phyloP scores from a whole-genome alignment of 345 rosid genomes.

The Zanthoxylum bungeanum region DNA sequence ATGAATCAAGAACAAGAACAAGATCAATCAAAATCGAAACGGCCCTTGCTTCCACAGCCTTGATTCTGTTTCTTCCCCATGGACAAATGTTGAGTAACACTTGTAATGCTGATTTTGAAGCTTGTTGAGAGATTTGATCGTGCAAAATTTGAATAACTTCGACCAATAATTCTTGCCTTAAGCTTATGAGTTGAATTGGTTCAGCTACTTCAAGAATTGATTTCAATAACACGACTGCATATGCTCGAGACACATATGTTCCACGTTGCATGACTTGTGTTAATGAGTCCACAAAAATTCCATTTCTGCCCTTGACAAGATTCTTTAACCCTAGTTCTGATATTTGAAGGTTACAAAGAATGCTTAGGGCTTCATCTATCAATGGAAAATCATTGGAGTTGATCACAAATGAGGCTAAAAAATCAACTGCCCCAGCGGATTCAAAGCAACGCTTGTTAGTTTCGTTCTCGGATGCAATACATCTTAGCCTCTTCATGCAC shows the following conservation, averaged over 20 bases:
- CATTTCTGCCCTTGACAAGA: conserved; percentile 38
- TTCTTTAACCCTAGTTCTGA: conserved; percentile 59
- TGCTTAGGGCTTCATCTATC: conserved; percentile 54
- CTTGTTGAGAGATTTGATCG: conserved; percentile 56
- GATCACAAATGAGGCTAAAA: conserved; percentile 42
- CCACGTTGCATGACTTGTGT: conserved; percentile 43
- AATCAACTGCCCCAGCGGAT: conserved; percentile 67
- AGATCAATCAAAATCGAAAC: conserved; percentile 51
- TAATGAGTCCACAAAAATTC: conserved; percentile 48
- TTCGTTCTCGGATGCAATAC: conserved; percentile 47
- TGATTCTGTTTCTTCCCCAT: conserved; percentile 71
- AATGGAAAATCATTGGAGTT: too few relatives aligned
- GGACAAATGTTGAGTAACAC: conserved; percentile 45
- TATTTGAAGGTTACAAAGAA: conserved; percentile 57
- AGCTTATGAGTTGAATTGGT: conserved; percentile 40
- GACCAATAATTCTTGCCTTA: conserved; percentile 35
- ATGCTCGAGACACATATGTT: conserved; percentile 49
- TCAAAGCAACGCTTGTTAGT: conserved; percentile 70
- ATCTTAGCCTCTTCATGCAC: conserved; percentile 50
- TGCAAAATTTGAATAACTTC: conserved; percentile 48
- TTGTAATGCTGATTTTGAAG: conserved; percentile 57
- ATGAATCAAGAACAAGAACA: conserved; percentile 65
- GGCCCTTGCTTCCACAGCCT: conserved; percentile 57
- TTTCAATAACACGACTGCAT: conserved; percentile 40
- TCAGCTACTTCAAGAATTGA: conserved; percentile 56